These are phyloP conservation scores for Brassica cretica DNA, from an alignment of 345 rosid genomes.

Conservation along the genomic window DNA sequence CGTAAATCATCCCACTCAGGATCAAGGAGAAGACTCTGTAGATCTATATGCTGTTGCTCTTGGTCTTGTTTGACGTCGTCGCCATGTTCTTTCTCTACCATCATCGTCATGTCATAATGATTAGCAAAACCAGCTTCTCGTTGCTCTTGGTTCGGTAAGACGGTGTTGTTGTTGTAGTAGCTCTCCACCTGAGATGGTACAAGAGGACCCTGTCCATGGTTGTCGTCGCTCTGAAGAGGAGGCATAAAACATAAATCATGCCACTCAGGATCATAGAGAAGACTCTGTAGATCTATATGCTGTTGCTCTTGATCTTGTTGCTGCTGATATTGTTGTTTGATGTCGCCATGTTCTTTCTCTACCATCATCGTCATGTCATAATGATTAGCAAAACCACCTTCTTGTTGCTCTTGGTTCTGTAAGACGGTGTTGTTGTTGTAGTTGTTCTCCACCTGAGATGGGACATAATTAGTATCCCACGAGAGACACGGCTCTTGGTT, in stretches of 20 bases:
- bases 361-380: neutral
- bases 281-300: too few relatives aligned
- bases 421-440: neutral
- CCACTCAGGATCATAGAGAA: too few relatives aligned
- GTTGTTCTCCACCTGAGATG: neutral
- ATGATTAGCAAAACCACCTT: neutral
- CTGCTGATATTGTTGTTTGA: neutral
- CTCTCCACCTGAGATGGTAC: neutral
- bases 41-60: too few relatives aligned
- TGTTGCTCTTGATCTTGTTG: too few relatives aligned
- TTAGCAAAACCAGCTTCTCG: too few relatives aligned
- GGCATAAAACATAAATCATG: neutral
- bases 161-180: neutral
- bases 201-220: neutral
- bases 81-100: too few relatives aligned
- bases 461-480: neutral
- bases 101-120: too few relatives aligned
- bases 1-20: too few relatives aligned
- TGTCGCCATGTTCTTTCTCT: neutral
- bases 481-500: neutral
- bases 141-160: neutral
- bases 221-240: neutral
- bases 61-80: too few relatives aligned
- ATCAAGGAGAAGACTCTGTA: too few relatives aligned
- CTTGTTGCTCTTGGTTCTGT: neutral